Evolutionary conservation across 2,329 filamentous ascomycete species (phyloP).

Genomic region (Cyclaneusma minus): DNA sequence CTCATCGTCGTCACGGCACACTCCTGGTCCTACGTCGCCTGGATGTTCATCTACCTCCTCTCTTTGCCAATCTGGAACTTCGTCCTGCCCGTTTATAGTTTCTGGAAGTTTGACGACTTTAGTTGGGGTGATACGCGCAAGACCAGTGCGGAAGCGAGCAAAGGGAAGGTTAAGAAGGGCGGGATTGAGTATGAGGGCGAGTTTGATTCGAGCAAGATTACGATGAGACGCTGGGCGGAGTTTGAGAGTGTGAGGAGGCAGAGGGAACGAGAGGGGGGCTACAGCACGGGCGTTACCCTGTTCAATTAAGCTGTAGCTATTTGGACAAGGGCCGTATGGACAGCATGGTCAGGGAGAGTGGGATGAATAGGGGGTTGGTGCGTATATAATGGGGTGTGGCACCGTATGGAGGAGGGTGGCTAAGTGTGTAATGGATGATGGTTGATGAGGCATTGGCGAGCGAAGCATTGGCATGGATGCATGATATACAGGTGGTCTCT

Average conservation of each 20-base stretch:
- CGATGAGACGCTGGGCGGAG: constrained; percentile 97
- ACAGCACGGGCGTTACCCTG: background rate
- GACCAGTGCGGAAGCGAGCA: constrained; percentile 80
- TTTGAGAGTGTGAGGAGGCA: constrained; percentile 58
- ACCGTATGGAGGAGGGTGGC: too few relatives aligned
- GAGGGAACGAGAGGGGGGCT: constrained; percentile 4
- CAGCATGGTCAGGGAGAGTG: background rate
- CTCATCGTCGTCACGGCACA: constrained; percentile 90
- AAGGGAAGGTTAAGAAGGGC: constrained; percentile 74
- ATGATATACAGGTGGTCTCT: too few relatives aligned
- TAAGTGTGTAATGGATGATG: too few relatives aligned
- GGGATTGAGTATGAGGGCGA: constrained; percentile 84
- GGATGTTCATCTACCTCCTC: constrained; percentile 93
- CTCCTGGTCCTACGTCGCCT: constrained; percentile 77
- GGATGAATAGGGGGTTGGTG: background rate
- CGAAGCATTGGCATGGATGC: too few relatives aligned
- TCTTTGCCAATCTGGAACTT: constrained; percentile 98
- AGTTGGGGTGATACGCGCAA: constrained; percentile 97
- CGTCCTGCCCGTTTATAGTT: constrained; percentile 81
- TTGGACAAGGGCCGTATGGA: background rate
- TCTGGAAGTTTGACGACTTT: constrained; percentile 99
- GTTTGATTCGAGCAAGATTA: constrained; percentile 97
- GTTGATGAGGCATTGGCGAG: too few relatives aligned
- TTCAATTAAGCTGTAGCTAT: background rate
- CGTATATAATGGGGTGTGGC: too few relatives aligned